phyloP scores from a whole-genome alignment of 495 filamentous ascomycete genomes.

The Chaetomium fimeti region DNA sequence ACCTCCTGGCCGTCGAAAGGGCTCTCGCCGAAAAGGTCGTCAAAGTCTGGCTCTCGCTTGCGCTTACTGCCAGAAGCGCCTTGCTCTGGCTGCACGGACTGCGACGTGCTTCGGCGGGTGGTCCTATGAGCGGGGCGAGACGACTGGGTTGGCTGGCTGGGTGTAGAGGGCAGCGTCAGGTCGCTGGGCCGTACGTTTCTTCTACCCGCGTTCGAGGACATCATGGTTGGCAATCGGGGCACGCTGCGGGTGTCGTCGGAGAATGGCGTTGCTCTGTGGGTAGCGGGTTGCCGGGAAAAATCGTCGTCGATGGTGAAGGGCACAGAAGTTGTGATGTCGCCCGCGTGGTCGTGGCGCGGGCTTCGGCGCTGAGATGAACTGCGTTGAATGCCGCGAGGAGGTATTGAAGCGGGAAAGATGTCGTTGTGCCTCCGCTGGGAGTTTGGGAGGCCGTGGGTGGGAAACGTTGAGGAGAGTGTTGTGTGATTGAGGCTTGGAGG shows the following conservation, averaged over 20 bases:
- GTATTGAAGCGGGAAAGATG: slow-evolving; percentile 18
- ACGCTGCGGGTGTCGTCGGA: not conserved
- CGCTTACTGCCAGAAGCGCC: not conserved
- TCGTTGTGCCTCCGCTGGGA: slow-evolving; percentile 2
- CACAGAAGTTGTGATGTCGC: not conserved
- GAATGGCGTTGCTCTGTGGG: not conserved
- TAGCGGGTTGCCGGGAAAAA: not conserved
- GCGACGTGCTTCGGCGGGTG: not conserved
- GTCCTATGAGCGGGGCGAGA: not conserved
- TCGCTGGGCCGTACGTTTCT: slow-evolving; percentile 2
- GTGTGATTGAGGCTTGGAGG: not conserved
- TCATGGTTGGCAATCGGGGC: not conserved
- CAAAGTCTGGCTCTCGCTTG: slow-evolving; percentile 24
- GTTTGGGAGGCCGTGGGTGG: not conserved
- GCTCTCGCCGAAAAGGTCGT: slow-evolving; percentile 33
- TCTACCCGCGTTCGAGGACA: slow-evolving; percentile 14
- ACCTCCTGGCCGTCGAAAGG: slow-evolving; percentile 31
- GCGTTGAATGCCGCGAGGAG: not conserved
- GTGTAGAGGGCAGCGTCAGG: slow-evolving; percentile 3
- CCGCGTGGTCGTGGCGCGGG: not conserved
- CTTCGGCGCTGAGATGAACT: not conserved
- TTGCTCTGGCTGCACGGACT: slow-evolving; percentile 12
- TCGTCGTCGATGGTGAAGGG: not conserved
- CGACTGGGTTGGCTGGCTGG: not conserved
- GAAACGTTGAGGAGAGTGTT: not conserved